Percentiles rank a stretch among this genome's conserved stretches.
These are phyloP conservation scores for Blastocystis hominis DNA, from an alignment of 352 stramenopile species.

Conservation along the genomic window DNA sequence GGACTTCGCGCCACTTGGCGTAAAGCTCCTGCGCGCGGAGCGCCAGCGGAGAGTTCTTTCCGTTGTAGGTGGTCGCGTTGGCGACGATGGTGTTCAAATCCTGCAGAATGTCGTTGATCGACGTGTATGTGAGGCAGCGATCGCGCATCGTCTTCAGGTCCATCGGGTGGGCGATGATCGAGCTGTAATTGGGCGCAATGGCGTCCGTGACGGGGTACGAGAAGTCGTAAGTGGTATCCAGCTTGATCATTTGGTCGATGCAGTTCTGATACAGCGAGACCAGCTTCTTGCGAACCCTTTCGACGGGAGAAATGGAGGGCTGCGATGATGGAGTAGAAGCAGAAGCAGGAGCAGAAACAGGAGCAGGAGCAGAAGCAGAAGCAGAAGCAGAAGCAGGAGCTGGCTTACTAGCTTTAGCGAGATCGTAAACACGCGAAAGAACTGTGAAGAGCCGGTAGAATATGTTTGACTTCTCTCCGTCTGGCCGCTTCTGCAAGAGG, in stretches of 20 bases:
- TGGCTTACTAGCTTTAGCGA: neutral
- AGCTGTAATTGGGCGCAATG: conserved; percentile 2
- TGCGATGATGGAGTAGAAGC: neutral
- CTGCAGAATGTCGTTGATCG: neutral
- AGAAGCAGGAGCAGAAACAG: neutral
- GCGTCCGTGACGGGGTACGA: neutral
- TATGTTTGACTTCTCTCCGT: neutral
- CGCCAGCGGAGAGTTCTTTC: neutral
- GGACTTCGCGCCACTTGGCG: neutral
- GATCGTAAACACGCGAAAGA: neutral
- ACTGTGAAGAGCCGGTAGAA: neutral
- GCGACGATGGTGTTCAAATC: conserved; percentile 15
- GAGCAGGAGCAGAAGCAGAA: neutral
- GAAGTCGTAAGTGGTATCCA: neutral
- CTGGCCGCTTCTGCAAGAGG: neutral
- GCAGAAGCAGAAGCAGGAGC: neutral
- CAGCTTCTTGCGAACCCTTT: neutral
- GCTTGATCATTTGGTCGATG: neutral
- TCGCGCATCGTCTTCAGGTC: conserved; percentile 10
- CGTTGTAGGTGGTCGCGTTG: conserved; percentile 9
- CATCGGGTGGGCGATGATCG: conserved; percentile 1
- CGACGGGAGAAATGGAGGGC: neutral
- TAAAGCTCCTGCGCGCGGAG: neutral
- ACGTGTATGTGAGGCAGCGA: neutral
- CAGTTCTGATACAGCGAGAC: neutral